Evolutionary conservation across 305 asterid species (phyloP).

Genomic region (Coffea humblotiana): DNA sequence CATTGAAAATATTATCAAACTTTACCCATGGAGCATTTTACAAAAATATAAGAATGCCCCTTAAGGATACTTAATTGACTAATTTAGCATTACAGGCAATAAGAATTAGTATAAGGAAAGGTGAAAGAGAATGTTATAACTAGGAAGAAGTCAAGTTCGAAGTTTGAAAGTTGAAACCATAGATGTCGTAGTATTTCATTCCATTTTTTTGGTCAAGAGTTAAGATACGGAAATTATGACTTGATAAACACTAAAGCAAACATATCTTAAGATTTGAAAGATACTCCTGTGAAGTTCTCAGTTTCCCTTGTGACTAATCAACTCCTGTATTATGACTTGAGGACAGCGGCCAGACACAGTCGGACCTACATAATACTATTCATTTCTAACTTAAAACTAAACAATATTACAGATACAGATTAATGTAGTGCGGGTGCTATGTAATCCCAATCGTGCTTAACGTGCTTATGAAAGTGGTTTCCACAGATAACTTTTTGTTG

Average conservation of each 20-base stretch:
- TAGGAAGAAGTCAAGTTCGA: background rate
- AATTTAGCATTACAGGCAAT: background rate
- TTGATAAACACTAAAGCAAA: background rate
- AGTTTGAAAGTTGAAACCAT: background rate
- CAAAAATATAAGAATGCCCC: too few species aligned
- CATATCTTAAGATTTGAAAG: conserved; percentile 3
- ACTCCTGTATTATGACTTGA: conserved; percentile 9
- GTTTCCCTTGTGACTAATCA: conserved; percentile 5
- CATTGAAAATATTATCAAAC: too few species aligned
- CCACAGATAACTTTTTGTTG: background rate
- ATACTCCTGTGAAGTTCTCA: background rate
- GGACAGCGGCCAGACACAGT: conserved; percentile 11
- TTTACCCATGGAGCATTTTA: too few species aligned
- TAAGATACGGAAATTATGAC: conserved; percentile 9
- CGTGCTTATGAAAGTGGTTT: background rate
- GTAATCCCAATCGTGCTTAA: conserved; percentile 14
- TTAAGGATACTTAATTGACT: too few species aligned
- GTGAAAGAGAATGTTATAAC: background rate
- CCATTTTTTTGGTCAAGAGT: conserved; percentile 2
- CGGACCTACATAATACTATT: conserved; percentile 2
- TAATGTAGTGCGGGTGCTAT: background rate
- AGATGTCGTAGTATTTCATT: background rate
- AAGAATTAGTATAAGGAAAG: background rate
- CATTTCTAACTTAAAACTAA: background rate
- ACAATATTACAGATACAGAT: background rate